A percentile compares a stretch with the other conserved stretches of the same genome.
Evolutionary conservation across 208 protist species (phyloP).

Genomic region (Naegleria gruberi): DNA sequence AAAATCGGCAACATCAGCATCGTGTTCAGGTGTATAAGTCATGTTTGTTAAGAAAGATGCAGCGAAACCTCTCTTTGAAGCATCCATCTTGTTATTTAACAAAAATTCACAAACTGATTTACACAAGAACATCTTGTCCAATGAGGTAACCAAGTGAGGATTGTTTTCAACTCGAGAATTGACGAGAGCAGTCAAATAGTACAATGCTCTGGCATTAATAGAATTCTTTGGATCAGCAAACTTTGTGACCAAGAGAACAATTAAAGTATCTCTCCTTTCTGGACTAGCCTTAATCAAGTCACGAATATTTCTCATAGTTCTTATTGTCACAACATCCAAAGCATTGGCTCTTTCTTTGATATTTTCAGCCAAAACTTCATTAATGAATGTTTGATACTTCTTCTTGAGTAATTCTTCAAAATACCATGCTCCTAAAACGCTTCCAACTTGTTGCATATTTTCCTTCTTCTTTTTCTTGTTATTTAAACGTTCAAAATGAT

Average conservation of each 20-base stretch:
- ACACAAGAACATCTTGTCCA: not conserved
- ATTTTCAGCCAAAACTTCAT: not conserved
- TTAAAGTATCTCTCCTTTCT: not conserved
- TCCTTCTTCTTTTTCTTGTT: not conserved
- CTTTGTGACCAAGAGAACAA: not conserved
- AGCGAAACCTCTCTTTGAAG: not conserved
- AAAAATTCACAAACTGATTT: not conserved
- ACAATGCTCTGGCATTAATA: not conserved
- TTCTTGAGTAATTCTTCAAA: not conserved
- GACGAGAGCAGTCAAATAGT: not conserved
- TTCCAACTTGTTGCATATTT: not conserved
- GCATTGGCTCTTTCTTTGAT: not conserved
- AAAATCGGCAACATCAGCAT: not conserved
- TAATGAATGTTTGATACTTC: not conserved
- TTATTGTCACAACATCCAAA: not conserved
- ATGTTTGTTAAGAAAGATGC: not conserved
- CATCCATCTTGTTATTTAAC: not conserved
- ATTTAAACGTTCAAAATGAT: not conserved
- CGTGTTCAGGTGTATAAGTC: not conserved
- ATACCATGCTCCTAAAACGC: not conserved
- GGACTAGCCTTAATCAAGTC: not conserved
- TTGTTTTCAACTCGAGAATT: not conserved
- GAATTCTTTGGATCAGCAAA: not conserved
- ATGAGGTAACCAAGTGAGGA: not conserved
- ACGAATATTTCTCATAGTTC: not conserved